Conservation (phyloP, 495 filamentous ascomycete genomes). For the Xylona heveae region DNA sequence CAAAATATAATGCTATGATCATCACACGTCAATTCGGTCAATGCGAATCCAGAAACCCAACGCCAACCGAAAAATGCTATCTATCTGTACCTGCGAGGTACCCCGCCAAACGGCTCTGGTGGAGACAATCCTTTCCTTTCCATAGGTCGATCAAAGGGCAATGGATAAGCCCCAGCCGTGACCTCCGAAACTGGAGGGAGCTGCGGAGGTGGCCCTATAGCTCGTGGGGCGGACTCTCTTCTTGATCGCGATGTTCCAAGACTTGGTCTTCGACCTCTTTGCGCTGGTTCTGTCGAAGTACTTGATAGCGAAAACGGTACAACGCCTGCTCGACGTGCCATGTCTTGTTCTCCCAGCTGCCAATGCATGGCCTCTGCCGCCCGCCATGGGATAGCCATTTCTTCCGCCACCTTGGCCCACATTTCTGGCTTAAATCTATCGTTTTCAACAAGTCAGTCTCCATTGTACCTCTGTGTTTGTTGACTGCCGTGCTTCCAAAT, state of each 20-base stretch:
- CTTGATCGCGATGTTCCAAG: slow-evolving; percentile 22
- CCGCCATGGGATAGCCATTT: slow-evolving; percentile 93
- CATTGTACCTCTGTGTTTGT: not conserved
- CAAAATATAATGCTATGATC: too few relatives aligned
- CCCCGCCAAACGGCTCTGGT: too few relatives aligned
- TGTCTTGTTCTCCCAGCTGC: slow-evolving; percentile 82
- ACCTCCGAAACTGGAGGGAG: too few relatives aligned
- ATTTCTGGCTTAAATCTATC: slow-evolving; percentile 86
- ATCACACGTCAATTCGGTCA: too few relatives aligned
- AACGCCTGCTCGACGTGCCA: slow-evolving; percentile 74
- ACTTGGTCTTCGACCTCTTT: slow-evolving; percentile 22
- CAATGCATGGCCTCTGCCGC: slow-evolving; percentile 96
- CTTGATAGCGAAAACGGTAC: slow-evolving; percentile 55
- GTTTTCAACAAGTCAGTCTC: not conserved
- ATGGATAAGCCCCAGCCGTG: too few relatives aligned
- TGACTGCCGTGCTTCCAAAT: not conserved
- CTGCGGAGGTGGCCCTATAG: not conserved
- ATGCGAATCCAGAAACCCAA: too few relatives aligned
- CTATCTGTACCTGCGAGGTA: too few relatives aligned
- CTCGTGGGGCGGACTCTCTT: slow-evolving; percentile 9
- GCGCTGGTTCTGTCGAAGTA: slow-evolving; percentile 31
- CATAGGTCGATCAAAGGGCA: too few relatives aligned
- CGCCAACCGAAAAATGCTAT: too few relatives aligned
- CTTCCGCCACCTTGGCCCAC: slow-evolving; percentile 84
- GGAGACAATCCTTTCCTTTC: too few relatives aligned